Base-by-base conservation (phyloP, 305 asterid genomes). In the Fraxinus floribunda region DNA sequence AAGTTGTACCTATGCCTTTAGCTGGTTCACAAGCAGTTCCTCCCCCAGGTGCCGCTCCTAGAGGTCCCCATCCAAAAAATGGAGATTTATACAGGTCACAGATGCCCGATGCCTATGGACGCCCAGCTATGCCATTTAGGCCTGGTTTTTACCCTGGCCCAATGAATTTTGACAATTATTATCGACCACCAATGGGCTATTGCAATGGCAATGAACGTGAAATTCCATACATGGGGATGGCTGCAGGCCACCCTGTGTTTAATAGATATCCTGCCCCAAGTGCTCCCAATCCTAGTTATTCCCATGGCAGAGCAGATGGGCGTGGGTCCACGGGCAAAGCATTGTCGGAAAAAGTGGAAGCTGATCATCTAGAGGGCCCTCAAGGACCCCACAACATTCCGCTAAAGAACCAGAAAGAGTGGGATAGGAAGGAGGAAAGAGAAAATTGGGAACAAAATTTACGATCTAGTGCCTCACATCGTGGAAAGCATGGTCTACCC, bases 111-210 rank as follows among this genome's bases (percentile, higher is more conserved):
- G 87, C 92, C 84, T 97, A 88, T 90, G 89, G 91, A 80, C 95
- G 90, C 52, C 94, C 98, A 82, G 93, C 94, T 82, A 91, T 93
- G 97, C 94, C 91, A n/a, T 95, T 89, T 85, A 88, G 97, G 85
- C 99, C 98, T 77, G 95, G 95, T 29, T 95, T 91, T 88, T 97
- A 93, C 92, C 93, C 91, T 71, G 97, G 95, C 22, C 98, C 97
- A 52, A 85, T 94, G 92, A 75, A 89, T 79, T 93, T 88, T 85
- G 99, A 97, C 32, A 94, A 98, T 64, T 95, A 90, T 81, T 95
- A 93, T 90, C 93, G 99, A 76, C 97, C 93, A 36, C 97, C 96
- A 77, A 90, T 92, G 95, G 98, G 97, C 81, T 97, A 88, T 83
- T 81, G 88, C 89, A 92, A 86, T 71, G 76, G 44, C 87, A 89